Evolutionary conservation across 73 alveolate genomes (phyloP), one percentile per base, ranked within the genome.

Genomic region (Diophrys appendiculata): DNA sequence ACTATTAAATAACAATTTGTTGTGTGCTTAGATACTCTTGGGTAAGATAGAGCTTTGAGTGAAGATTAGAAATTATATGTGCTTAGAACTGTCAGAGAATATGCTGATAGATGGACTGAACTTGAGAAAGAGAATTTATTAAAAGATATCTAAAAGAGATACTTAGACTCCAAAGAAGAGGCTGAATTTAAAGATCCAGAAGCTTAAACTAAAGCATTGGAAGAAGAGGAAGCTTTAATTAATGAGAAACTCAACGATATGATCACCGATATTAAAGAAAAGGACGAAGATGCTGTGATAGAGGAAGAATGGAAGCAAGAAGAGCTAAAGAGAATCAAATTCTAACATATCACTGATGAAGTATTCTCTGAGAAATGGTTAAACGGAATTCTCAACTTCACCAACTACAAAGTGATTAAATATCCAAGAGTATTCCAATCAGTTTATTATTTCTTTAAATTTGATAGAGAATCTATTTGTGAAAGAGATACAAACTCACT

Each of bases 11-110:
- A 85, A 81, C 68, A 85, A 65, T 93, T 79, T 77, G 97, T 96
- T 54, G 95, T 96, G 29, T 90, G 97, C 81, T 72, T 95, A 32
- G 98, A 96, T 83, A 96, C 99, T 34, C 80, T 96, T 74, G 99
- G 99, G 35, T 84, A 96, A 81, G 98, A 96, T 74, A 83, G 96
- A 54, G 97, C 82, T 54, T 84, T 88, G 54, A 73, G 89, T 68
- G 97, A 88, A 29, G 93, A 91, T 54, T 92, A 96, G 82, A 92
- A 78, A 77, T 64, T 82, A 33, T 87, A 60, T 54, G 86, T 85
- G 11, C 88, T 88, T 67, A 76, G 81, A 18, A 69, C 92, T 24
- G 93, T 89, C 69, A 54, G 53, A 55, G 78, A 83, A 56, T 93
- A 88, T 54, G 84, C 84, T 75, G 71, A 81, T 27, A 76, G 88